Conservation (phyloP, 1,284 basidiomycete species). For the Leccinum ponderosum region DNA sequence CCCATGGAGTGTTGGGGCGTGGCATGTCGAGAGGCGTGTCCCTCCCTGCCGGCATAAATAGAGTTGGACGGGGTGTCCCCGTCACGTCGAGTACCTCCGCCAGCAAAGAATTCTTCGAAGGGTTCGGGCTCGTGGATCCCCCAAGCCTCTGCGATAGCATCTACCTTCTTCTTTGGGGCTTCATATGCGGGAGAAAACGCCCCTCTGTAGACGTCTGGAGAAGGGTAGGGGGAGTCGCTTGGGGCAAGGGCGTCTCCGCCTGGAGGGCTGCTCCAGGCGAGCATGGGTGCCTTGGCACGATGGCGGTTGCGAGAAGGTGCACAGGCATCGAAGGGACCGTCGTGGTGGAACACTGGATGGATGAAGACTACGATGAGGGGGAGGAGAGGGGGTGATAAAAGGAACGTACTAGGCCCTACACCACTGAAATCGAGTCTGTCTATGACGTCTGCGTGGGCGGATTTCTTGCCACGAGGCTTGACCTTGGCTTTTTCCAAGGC, state of each 20-base stretch:
- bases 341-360: slow-evolving; percentile 78
- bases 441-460: slow-evolving; percentile 66
- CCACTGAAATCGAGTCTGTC: slow-evolving; percentile 65
- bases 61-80: slow-evolving; percentile 63
- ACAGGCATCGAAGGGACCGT: slow-evolving; percentile 86
- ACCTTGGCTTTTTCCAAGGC: slow-evolving; percentile 55
- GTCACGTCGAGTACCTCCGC: slow-evolving; percentile 51
- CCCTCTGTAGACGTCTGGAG: slow-evolving; percentile 48
- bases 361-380: slow-evolving; percentile 10
- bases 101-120: slow-evolving; percentile 83
- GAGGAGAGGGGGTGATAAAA: background rate
- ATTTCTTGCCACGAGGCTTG: slow-evolving; percentile 63
- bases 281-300: slow-evolving; percentile 75
- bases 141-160: slow-evolving; percentile 84
- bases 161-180: slow-evolving; percentile 70
- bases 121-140: slow-evolving; percentile 87
- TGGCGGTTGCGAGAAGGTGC: slow-evolving; percentile 83
- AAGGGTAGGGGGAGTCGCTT: slow-evolving; percentile 51
- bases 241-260: slow-evolving; percentile 41
- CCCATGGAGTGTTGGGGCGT: slow-evolving; percentile 36
- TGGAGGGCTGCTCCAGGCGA: slow-evolving; percentile 63
- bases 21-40: slow-evolving; percentile 32
- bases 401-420: slow-evolving; percentile 70
- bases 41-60: slow-evolving; percentile 61
- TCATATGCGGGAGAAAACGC: slow-evolving; percentile 50